Base-by-base conservation (phyloP, 148 eudicot genomes). In the Mesembryanthemum crystallinum region DNA sequence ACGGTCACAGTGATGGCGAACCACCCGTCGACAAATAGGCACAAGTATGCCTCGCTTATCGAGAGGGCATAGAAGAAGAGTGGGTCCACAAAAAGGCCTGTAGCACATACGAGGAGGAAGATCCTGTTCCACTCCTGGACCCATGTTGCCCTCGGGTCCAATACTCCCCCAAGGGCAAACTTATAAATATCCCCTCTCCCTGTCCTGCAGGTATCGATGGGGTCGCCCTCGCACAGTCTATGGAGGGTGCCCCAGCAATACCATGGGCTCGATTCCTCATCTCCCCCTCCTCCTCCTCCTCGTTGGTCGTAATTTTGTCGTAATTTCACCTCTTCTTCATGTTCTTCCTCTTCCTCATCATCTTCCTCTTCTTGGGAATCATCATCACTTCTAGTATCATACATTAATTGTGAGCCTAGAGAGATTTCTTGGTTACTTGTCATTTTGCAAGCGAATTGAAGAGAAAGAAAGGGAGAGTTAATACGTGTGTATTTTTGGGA, bases 1-100 rank as follows among this genome's bases (percentile, higher is more conserved):
- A 76, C 90, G 0, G 94, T 95, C 27, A 95, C 89, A 42, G 88
- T 85, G 59, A 88, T 72, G 35, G 91, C 89, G 62, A 92, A 88
- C 99, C 99, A 95, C 73, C 97, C 99, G 52, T 95, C 99, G 4
- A 95, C 89, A 65, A 92, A 95, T 24, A 95, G 82, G 74, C 94
- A 88, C 86, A 95, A 77, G 79, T 89, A 89, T 8, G 76, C 67
- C 11, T 90, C 92, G 54, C 92, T 92, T 7, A 95, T 87, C 0
- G 97, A 92, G 15, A 95, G 84, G 0, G 96, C 82, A 67, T 95
- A 95, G 83, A 95, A 89, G 73, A 95, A 95, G 24, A 95, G 82
- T 0, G 99, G 99, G 76, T 95, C 99, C 27, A 95, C 87, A 37
- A 95, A 92, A 2, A 95, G 83, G 0, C 99, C 99, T 0, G 85